A percentile compares a stretch with the other conserved stretches of the same genome.
phyloP scores from a whole-genome alignment of 2,329 filamentous ascomycete genomes.

The Xylaria arbuscula region DNA sequence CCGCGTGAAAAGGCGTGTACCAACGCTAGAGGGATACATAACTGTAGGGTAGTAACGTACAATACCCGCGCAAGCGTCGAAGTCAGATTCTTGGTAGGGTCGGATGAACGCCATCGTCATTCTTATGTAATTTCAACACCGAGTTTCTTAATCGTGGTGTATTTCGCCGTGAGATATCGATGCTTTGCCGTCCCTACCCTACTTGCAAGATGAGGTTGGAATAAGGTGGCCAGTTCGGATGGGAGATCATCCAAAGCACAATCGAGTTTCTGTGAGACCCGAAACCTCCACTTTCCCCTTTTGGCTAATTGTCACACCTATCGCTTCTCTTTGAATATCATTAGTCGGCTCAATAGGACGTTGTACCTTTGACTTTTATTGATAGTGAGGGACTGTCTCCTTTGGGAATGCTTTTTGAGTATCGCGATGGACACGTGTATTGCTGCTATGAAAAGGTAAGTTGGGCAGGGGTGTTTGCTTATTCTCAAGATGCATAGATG shows the following conservation, averaged over 20 bases:
- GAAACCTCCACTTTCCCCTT: constrained; percentile 36
- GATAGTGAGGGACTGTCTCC: background rate
- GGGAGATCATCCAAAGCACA: background rate
- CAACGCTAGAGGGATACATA: background rate
- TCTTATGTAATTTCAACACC: background rate
- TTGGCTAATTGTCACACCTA: constrained; percentile 26
- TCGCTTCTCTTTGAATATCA: background rate
- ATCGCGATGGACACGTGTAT: background rate
- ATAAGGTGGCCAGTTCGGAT: background rate
- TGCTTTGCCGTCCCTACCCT: background rate
- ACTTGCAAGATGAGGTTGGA: background rate
- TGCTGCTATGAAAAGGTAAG: background rate
- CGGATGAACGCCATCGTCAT: constrained; percentile 60
- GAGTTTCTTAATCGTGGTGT: background rate
- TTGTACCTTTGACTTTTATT: background rate
- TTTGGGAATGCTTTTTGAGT: background rate
- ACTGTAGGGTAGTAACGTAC: constrained; percentile 46
- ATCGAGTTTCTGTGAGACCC: background rate
- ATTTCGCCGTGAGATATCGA: background rate
- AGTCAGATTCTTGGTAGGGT: constrained; percentile 54
- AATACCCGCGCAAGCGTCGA: constrained; percentile 56
- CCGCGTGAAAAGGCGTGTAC: no score
- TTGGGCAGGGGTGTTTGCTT: background rate
- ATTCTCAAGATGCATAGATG: background rate
- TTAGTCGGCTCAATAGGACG: constrained; percentile 9